A percentile compares a stretch with the other conserved stretches of the same genome.
Conservation (phyloP, 2,329 filamentous ascomycete species). For the Cryphonectria radicalis region DNA sequence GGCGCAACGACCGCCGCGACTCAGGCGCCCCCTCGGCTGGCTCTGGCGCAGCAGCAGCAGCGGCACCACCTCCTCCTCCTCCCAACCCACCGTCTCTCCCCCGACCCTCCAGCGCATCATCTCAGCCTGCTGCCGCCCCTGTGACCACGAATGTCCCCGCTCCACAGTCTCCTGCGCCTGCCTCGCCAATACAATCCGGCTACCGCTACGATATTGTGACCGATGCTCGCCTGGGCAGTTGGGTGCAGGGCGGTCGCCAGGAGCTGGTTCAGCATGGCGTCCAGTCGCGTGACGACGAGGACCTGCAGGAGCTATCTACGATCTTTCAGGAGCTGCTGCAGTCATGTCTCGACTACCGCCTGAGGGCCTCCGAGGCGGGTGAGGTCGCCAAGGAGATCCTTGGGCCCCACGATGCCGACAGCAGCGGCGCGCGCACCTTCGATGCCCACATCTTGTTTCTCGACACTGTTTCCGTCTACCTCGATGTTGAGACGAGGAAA, state of each 20-base stretch:
- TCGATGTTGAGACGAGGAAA: constrained; percentile 67
- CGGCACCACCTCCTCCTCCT: constrained; percentile 8
- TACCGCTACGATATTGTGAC: constrained; percentile 81
- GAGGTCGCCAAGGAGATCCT: constrained; percentile 75
- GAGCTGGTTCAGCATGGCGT: constrained; percentile 68
- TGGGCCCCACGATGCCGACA: constrained; percentile 57
- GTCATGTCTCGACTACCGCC: constrained; percentile 70
- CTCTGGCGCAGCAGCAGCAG: constrained; percentile 7
- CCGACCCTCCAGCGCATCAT: constrained; percentile 45
- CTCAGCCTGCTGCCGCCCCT: constrained; percentile 36
- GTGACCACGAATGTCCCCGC: constrained; percentile 30
- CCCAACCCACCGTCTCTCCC: constrained; percentile 39
- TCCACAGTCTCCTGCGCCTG: constrained; percentile 35
- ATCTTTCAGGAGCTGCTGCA: constrained; percentile 86
- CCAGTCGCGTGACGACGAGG: constrained; percentile 68
- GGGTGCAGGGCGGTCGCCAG: constrained; percentile 70
- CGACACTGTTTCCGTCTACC: constrained; percentile 79
- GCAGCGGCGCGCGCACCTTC: constrained; percentile 56
- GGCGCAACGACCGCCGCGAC: constrained; percentile 56
- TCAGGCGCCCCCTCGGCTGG: constrained; percentile 40
- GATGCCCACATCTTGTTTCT: constrained; percentile 75
- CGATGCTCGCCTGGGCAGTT: constrained; percentile 67
- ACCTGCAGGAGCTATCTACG: constrained; percentile 69
- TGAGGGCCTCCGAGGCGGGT: constrained; percentile 73
- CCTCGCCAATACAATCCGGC: constrained; percentile 44